Percentiles rank a stretch among this genome's conserved stretches.
Evolutionary conservation across 2,329 filamentous ascomycete species (phyloP).

Genomic region (Sporothrix brunneoviolacea): DNA sequence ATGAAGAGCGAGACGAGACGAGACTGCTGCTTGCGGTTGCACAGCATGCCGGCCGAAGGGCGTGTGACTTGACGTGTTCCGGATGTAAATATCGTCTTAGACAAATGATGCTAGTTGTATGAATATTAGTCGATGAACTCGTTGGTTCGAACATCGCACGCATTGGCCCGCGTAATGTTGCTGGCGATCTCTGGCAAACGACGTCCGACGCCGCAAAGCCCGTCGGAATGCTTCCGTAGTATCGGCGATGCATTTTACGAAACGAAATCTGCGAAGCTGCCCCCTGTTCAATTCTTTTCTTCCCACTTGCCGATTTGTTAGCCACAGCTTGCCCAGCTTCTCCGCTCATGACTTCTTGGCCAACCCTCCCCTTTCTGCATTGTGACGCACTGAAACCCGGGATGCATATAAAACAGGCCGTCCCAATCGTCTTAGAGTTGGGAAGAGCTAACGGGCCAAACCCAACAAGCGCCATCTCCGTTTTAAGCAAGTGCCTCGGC

Average conservation of each 20-base stretch:
- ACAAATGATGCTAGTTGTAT: conserved; percentile 8
- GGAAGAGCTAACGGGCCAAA: neutral
- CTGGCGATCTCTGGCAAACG: no score
- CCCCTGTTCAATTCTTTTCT: neutral
- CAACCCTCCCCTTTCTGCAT: neutral
- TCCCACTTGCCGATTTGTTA: neutral
- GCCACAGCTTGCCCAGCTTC: no score
- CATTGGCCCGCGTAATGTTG: no score
- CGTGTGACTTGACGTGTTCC: neutral
- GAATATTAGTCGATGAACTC: conserved; percentile 1
- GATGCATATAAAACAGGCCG: no score
- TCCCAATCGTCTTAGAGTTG: no score
- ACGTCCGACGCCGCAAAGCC: no score
- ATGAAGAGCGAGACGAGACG: neutral
- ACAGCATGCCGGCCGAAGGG: no score
- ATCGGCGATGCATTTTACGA: no score
- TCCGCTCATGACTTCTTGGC: no score
- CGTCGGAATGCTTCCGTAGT: no score
- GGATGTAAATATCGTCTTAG: conserved; percentile 2
- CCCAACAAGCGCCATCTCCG: neutral
- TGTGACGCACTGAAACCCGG: no score
- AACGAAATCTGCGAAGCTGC: no score
- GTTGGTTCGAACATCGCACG: neutral
- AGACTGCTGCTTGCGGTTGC: neutral
- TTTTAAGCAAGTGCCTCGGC: conserved; percentile 6